A percentile compares a stretch with the other conserved stretches of the same genome.
phyloP scores from a whole-genome alignment of 768 basidiomycete species.

The Rhodotorula kratochvilovae region DNA sequence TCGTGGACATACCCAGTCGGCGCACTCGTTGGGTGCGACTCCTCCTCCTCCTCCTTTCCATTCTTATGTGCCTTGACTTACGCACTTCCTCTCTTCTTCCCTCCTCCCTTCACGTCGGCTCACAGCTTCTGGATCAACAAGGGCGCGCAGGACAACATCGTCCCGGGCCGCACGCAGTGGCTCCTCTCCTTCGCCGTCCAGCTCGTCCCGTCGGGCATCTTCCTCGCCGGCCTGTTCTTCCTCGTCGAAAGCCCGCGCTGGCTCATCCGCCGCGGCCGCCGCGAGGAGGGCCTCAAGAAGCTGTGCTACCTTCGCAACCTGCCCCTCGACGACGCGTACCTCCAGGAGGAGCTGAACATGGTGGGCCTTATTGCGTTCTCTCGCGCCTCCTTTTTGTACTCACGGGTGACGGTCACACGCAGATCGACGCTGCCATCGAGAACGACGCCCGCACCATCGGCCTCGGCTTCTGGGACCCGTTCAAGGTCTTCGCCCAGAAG shows the following conservation, averaged over 20 bases:
- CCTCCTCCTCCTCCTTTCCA: too few relatives aligned
- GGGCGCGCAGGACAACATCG: neutral
- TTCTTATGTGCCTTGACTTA: too few relatives aligned
- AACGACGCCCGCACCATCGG: slow-evolving; percentile 28
- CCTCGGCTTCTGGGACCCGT: slow-evolving; percentile 35
- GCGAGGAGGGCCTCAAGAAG: slow-evolving; percentile 45
- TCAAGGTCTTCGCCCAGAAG: slow-evolving; percentile 30
- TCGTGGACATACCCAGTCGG: too few relatives aligned
- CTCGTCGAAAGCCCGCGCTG: slow-evolving; percentile 47
- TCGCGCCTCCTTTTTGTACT: too few relatives aligned
- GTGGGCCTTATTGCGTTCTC: too few relatives aligned
- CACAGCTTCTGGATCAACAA: too few relatives aligned
- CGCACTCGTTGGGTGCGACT: too few relatives aligned
- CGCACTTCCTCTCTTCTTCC: too few relatives aligned
- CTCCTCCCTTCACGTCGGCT: too few relatives aligned
- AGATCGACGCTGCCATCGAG: slow-evolving; percentile 27
- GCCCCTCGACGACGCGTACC: slow-evolving; percentile 28
- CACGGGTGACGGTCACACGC: too few relatives aligned
- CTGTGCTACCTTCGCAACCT: slow-evolving; percentile 45
- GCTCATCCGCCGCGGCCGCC: slow-evolving; percentile 40
- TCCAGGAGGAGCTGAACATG: slow-evolving; percentile 23
- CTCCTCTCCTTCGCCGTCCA: slow-evolving; percentile 45
- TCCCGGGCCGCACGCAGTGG: slow-evolving; percentile 51
- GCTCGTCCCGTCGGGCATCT: slow-evolving; percentile 42
- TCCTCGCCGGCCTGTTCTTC: slow-evolving; percentile 46